These are phyloP conservation scores for Pythium chondricola DNA, from an alignment of 352 stramenopile genomes.

Conservation along the genomic window DNA sequence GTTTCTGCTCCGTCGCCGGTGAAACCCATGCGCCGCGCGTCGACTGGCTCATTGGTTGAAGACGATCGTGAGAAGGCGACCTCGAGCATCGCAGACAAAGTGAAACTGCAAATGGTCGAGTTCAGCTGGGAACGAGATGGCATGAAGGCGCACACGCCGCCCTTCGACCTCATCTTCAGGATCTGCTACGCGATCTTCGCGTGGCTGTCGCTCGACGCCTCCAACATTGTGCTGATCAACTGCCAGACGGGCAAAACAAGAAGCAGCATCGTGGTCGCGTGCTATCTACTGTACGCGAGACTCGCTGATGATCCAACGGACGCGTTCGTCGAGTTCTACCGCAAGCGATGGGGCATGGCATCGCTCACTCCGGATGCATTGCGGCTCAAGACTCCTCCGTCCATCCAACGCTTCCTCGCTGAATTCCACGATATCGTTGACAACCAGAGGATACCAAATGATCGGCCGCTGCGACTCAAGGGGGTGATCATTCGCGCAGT, in stretches of 20 bases:
- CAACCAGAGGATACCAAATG: slow-evolving; percentile 43
- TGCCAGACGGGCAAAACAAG: slow-evolving; percentile 92
- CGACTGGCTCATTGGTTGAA: background rate
- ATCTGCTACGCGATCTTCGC: slow-evolving; percentile 91
- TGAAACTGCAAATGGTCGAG: slow-evolving; percentile 81
- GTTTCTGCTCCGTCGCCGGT: background rate
- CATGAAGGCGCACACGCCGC: slow-evolving; percentile 79
- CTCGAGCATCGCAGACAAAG: slow-evolving; percentile 32
- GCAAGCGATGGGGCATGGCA: slow-evolving; percentile 71
- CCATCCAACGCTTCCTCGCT: slow-evolving; percentile 63
- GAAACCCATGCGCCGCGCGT: background rate
- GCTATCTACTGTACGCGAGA: slow-evolving; percentile 88
- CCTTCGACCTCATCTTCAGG: slow-evolving; percentile 81
- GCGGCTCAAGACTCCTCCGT: slow-evolving; percentile 62
- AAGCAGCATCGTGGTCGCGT: slow-evolving; percentile 90
- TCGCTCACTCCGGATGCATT: slow-evolving; percentile 55
- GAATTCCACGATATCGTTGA: slow-evolving; percentile 62
- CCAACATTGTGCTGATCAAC: slow-evolving; percentile 84
- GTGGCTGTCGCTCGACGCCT: slow-evolving; percentile 80
- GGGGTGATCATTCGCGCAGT: slow-evolving; percentile 67
- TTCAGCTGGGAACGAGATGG: slow-evolving; percentile 77
- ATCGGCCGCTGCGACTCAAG: slow-evolving; percentile 67
- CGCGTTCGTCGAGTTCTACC: slow-evolving; percentile 91
- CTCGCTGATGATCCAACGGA: slow-evolving; percentile 63
- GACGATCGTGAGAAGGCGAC: slow-evolving; percentile 1